phyloP scores from a whole-genome alignment of 768 basidiomycete genomes.

The Cytidiella melzeri region DNA sequence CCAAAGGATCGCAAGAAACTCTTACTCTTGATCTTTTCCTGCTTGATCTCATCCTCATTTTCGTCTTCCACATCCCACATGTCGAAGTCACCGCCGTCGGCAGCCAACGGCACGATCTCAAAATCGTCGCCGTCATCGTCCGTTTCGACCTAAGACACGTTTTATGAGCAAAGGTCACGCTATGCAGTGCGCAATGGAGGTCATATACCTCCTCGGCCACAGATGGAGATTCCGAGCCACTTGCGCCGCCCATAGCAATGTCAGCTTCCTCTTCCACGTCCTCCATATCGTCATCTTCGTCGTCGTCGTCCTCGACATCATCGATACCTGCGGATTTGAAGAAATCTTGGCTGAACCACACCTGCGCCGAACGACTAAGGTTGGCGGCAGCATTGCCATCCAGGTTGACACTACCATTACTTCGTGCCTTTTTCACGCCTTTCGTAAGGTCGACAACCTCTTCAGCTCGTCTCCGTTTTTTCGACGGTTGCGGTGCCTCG shows the following conservation, averaged over 20 bases:
- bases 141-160: background rate
- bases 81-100: slow-evolving; percentile 49
- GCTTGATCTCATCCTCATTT: slow-evolving; percentile 64
- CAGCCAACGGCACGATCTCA: slow-evolving; percentile 65
- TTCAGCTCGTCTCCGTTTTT: slow-evolving; percentile 38
- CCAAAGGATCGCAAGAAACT: background rate
- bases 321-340: slow-evolving; percentile 61
- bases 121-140: slow-evolving; percentile 54
- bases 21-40: slow-evolving; percentile 59
- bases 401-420: slow-evolving; percentile 36
- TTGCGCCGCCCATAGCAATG: background rate
- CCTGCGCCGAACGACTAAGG: slow-evolving; percentile 52
- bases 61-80: slow-evolving; percentile 82
- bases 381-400: slow-evolving; percentile 17
- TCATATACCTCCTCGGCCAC: background rate
- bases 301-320: slow-evolving; percentile 34
- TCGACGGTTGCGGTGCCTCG: slow-evolving; percentile 20
- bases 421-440: slow-evolving; percentile 43
- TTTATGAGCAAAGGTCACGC: background rate
- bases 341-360: slow-evolving; percentile 96
- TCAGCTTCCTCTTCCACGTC: slow-evolving; percentile 27
- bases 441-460: slow-evolving; percentile 13
- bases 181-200: background rate
- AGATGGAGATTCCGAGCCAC: background rate
- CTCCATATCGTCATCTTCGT: slow-evolving; percentile 29